These are phyloP conservation scores for Kwoniella shandongensis DNA, from an alignment of 768 basidiomycete genomes.

Conservation along the genomic window DNA sequence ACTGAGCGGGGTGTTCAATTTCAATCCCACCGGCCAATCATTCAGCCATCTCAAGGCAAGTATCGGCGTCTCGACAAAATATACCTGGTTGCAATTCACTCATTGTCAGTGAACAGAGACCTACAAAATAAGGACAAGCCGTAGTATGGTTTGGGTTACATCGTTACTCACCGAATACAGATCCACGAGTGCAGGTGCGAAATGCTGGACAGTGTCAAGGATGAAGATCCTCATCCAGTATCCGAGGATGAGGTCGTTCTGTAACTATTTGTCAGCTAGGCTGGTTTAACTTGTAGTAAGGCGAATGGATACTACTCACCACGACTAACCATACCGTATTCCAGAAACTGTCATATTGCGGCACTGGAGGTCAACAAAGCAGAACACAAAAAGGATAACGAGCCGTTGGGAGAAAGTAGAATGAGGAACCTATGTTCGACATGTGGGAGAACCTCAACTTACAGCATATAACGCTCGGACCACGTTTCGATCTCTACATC, in stretches of 20 bases:
- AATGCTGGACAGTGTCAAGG: slow-evolving; percentile 57
- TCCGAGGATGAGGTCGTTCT: slow-evolving; percentile 85
- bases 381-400: too few species aligned
- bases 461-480: slow-evolving; percentile 71
- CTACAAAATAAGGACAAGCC: too few species aligned
- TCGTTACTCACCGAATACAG: background rate
- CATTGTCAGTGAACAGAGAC: too few species aligned
- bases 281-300: background rate
- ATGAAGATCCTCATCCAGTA: slow-evolving; percentile 69
- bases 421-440: too few species aligned
- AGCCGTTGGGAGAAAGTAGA: too few species aligned
- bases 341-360: slow-evolving; percentile 72
- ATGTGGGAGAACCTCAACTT: too few species aligned
- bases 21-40: slow-evolving; percentile 92
- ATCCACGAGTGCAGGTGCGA: background rate
- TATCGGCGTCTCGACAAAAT: slow-evolving; percentile 60
- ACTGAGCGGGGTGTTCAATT: slow-evolving; percentile 93
- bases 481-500: slow-evolving; percentile 53
- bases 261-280: background rate
- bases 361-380: too few species aligned
- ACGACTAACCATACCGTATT: slow-evolving; percentile 86
- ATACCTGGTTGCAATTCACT: slow-evolving; percentile 37
- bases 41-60: slow-evolving; percentile 76
- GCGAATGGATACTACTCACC: slow-evolving; percentile 23
- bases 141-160: too few species aligned